phyloP scores from a whole-genome alignment of 352 stramenopile genomes.

The Aphanomyces euteiches region DNA sequence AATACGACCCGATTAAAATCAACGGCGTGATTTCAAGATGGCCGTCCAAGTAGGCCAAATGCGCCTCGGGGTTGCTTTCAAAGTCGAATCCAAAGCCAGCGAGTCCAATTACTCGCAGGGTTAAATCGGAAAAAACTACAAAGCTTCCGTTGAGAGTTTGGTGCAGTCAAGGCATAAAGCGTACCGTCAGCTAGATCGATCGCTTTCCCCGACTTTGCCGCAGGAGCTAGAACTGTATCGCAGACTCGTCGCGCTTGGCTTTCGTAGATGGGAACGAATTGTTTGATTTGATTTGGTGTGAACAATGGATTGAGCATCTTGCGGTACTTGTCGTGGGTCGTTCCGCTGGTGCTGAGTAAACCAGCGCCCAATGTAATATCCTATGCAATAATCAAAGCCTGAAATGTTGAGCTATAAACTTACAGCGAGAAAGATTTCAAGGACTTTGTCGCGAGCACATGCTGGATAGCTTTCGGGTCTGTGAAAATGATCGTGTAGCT shows the following conservation, averaged over 20 bases:
- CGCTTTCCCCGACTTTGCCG: too few species aligned
- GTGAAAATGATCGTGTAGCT: background rate
- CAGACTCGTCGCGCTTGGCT: background rate
- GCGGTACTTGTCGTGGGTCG: background rate
- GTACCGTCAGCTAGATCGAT: too few species aligned
- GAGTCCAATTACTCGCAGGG: background rate
- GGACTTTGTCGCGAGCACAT: background rate
- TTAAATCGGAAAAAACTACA: background rate
- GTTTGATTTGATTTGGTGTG: background rate
- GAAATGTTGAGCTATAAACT: too few species aligned
- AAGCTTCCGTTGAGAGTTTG: too few species aligned
- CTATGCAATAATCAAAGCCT: background rate
- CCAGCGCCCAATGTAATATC: background rate
- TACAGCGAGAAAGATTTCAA: too few species aligned
- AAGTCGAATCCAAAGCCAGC: background rate
- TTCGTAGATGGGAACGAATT: background rate
- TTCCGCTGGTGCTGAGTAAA: background rate
- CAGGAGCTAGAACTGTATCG: background rate
- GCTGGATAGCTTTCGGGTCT: background rate
- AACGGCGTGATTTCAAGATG: background rate
- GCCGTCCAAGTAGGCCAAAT: background rate
- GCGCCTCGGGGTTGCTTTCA: background rate
- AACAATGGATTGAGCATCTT: slow-evolving; percentile 2
- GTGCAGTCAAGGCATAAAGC: too few species aligned
- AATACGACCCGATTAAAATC: background rate